Percentiles rank a stretch among this genome's conserved stretches.
These are phyloP conservation scores for Candida berthetii DNA, from an alignment of 805 yeast genomes.

Conservation along the genomic window DNA sequence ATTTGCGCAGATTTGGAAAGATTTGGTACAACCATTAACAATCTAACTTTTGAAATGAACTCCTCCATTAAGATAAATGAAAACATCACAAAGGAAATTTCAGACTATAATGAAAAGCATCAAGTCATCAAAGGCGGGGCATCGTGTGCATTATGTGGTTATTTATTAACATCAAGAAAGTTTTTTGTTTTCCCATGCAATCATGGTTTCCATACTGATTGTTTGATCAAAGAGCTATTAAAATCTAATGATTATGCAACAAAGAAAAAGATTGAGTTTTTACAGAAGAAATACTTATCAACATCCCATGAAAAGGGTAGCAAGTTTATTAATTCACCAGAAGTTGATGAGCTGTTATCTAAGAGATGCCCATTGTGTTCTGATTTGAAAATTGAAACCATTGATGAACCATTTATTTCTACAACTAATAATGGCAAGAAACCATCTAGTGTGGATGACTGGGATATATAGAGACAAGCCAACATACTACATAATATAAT, in stretches of 20 bases:
- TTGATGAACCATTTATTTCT: constrained; percentile 51
- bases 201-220: constrained; percentile 86
- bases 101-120: constrained; percentile 43
- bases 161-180: constrained; percentile 62
- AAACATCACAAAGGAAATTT: constrained; percentile 55
- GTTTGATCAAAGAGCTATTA: constrained; percentile 59
- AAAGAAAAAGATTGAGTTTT: constrained; percentile 52
- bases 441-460: constrained; percentile 23
- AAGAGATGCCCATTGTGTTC: constrained; percentile 74
- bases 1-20: constrained; percentile 73
- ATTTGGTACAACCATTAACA: constrained; percentile 60
- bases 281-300: constrained; percentile 28
- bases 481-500: too few species aligned
- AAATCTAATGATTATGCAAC: constrained; percentile 61
- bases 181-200: constrained; percentile 84
- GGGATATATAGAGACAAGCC: constrained; percentile 30
- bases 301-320: constrained; percentile 19
- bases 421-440: constrained; percentile 34
- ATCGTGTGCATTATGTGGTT: constrained; percentile 69
- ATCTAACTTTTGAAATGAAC: constrained; percentile 68
- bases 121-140: constrained; percentile 78
- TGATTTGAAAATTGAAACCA: constrained; percentile 59
- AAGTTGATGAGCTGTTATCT: constrained; percentile 54
- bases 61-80: constrained; percentile 59
- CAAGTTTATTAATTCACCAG: constrained; percentile 25